phyloP scores from a whole-genome alignment of 257 asterid genomes.

The Nicotiana otophora region DNA sequence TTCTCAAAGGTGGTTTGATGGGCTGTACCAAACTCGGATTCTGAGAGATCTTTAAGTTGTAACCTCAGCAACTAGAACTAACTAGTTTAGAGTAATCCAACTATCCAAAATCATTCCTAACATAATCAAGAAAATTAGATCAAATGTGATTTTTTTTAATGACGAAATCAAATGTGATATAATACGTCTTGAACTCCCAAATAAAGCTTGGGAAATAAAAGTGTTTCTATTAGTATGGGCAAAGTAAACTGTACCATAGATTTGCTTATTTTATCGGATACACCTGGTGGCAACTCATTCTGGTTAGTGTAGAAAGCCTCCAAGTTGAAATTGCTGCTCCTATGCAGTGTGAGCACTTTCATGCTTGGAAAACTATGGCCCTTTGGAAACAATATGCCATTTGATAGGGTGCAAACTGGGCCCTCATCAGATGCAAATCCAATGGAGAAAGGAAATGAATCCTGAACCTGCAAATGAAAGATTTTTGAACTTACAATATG shows the following conservation, averaged over 20 bases:
- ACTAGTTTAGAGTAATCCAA: not conserved
- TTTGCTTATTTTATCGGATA: slow-evolving; percentile 58
- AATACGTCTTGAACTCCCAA: not conserved
- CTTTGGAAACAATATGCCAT: slow-evolving; percentile 53
- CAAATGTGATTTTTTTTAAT: not conserved
- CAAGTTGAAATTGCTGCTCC: slow-evolving; percentile 55
- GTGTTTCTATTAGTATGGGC: not conserved
- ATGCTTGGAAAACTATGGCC: slow-evolving; percentile 68
- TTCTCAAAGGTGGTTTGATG: not conserved
- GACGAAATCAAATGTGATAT: not conserved
- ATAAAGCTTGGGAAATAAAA: not conserved
- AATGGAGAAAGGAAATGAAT: slow-evolving; percentile 80
- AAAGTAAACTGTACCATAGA: slow-evolving; percentile 41
- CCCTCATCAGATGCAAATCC: slow-evolving; percentile 66
- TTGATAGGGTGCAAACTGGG: slow-evolving; percentile 41
- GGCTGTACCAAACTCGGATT: not conserved
- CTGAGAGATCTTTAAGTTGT: not conserved
- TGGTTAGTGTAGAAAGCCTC: slow-evolving; percentile 61
- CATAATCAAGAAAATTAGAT: not conserved
- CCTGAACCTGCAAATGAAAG: slow-evolving; percentile 69
- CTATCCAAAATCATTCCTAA: not conserved
- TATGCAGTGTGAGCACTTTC: slow-evolving; percentile 61
- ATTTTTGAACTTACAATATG: not conserved
- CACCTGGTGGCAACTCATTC: slow-evolving; percentile 73
- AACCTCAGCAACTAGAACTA: not conserved